Percentiles rank a stretch among this genome's conserved stretches.
These are phyloP conservation scores for Chytriomyces hyalinus DNA, from an alignment of 192 early-diverging fungal species.

Conservation along the genomic window DNA sequence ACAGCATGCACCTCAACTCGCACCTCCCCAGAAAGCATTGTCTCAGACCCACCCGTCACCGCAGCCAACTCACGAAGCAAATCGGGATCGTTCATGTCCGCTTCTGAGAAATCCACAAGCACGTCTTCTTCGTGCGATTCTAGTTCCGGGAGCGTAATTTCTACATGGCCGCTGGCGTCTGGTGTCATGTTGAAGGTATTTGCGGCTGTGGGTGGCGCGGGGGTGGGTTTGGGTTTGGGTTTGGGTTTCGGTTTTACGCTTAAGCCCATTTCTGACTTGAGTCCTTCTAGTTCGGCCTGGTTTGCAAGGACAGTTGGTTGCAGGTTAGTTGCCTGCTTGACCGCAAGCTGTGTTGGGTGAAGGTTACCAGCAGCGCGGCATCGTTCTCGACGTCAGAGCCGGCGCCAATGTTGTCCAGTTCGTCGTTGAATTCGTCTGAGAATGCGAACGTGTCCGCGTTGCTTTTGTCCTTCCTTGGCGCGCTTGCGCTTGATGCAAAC, in stretches of 20 bases:
- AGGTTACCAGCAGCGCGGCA: slow-evolving; percentile 37
- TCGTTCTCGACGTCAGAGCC: slow-evolving; percentile 43
- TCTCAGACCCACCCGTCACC: slow-evolving; percentile 16
- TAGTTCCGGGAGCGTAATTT: not conserved
- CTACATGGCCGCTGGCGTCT: slow-evolving; percentile 2
- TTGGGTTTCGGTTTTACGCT: not conserved
- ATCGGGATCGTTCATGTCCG: slow-evolving; percentile 78
- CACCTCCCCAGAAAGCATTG: slow-evolving; percentile 12
- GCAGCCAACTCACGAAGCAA: slow-evolving; percentile 57
- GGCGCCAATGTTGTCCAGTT: not conserved
- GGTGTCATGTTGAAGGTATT: not conserved
- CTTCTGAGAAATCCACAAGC: slow-evolving; percentile 69
- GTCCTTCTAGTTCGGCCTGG: slow-evolving; percentile 25
- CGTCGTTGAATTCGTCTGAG: not conserved
- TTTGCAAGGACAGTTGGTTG: not conserved
- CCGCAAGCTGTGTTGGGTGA: not conserved
- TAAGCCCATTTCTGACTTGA: not conserved
- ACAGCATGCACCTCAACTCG: not conserved
- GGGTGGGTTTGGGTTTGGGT: slow-evolving; percentile 5
- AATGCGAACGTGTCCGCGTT: not conserved
- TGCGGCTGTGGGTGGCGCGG: not conserved
- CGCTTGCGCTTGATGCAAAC: not conserved
- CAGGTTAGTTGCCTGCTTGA: not conserved
- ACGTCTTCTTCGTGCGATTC: slow-evolving; percentile 56
- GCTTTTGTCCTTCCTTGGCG: not conserved